These are phyloP conservation scores for Botryosphaeria agaves DNA, from an alignment of 2,329 filamentous ascomycete species.

Conservation along the genomic window DNA sequence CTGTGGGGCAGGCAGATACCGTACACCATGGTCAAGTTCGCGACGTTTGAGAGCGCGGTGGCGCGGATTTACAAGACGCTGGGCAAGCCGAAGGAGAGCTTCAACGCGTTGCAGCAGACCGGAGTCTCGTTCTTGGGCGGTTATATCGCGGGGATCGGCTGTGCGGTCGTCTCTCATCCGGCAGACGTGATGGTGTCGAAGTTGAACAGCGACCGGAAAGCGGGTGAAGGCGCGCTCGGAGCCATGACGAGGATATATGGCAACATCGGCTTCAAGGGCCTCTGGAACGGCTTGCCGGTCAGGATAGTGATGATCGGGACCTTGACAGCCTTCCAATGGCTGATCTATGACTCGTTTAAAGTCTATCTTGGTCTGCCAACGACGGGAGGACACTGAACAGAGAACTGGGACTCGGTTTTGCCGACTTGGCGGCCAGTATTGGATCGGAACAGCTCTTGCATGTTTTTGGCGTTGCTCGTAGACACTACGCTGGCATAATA, in stretches of 20 bases:
- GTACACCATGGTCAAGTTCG: constrained; percentile 92
- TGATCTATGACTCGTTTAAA: constrained; percentile 57
- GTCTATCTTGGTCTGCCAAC: too few relatives aligned
- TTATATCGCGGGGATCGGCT: constrained; percentile 73
- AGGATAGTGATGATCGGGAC: constrained; percentile 62
- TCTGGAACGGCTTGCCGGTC: constrained; percentile 66
- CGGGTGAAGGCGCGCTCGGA: constrained; percentile 64
- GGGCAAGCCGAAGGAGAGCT: constrained; percentile 55
- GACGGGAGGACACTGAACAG: too few relatives aligned
- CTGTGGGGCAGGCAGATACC: constrained; percentile 81
- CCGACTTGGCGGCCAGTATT: too few relatives aligned
- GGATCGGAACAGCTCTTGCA: too few relatives aligned
- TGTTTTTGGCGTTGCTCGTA: too few relatives aligned
- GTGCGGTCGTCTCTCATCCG: constrained; percentile 73
- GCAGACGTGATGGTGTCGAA: constrained; percentile 89
- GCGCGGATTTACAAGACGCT: constrained; percentile 51
- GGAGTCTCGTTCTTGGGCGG: constrained; percentile 71
- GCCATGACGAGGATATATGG: constrained; percentile 77
- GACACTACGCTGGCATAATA: too few relatives aligned
- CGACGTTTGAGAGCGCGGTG: constrained; percentile 78
- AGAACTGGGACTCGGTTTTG: too few relatives aligned
- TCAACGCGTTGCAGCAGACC: constrained; percentile 54
- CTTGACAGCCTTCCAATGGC: constrained; percentile 66
- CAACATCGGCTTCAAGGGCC: constrained; percentile 67
- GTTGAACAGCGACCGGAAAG: constrained; percentile 90